Evolutionary conservation across 1,284 basidiomycete species (phyloP), one percentile per base, ranked within the genome.

Genomic region (Volvariella surrecta): DNA sequence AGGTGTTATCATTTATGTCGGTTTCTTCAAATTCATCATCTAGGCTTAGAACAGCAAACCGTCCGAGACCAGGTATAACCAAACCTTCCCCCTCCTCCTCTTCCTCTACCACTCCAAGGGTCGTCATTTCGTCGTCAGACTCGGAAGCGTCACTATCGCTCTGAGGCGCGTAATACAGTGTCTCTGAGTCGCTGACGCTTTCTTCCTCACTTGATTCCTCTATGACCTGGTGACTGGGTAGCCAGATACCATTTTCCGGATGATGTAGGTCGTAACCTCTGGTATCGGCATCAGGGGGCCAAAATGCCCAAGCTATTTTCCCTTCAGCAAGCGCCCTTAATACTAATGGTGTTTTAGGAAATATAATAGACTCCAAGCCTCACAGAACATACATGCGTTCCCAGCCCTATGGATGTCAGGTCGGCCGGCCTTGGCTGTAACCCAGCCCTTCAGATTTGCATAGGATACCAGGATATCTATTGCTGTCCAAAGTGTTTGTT

Each of bases 341-440:
- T 50, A 94, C 89, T 89, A 40, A 13, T 28, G 24, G 24, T 6
- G 6, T 28, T 28, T 11, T 6, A 28, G 6, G 28, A 44, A 20
- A 37, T 40, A 41, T 38, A 31, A 46, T 28, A 21, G 31, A 45
- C 34, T 37, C 11, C 6, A 11, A 28, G n/a, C 3, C 15, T 32
- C 18, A 31, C 40, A 40, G 28, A 8, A 81, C 87, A 60, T 57
- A 90, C 89, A 84, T 17, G 80, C 75, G 57, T 95, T 93, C 15
- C 90, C 93, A 1, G 91, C 89, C 38, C 93, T 74, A 57, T 90
- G 85, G 15, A 86, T 68, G 64, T 96, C 93, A 6, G 89, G 85
- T 45, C 93, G 62, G 4, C 89, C 91, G 13, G 88, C 85, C 60
- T 91, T 88, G 8, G 93, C 92, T 35, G 92, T 96, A 31, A 92